Evolutionary conservation across 2,329 filamentous ascomycete species (phyloP), one percentile per base, ranked within the genome.

Genomic region (Colletotrichum sidae): DNA sequence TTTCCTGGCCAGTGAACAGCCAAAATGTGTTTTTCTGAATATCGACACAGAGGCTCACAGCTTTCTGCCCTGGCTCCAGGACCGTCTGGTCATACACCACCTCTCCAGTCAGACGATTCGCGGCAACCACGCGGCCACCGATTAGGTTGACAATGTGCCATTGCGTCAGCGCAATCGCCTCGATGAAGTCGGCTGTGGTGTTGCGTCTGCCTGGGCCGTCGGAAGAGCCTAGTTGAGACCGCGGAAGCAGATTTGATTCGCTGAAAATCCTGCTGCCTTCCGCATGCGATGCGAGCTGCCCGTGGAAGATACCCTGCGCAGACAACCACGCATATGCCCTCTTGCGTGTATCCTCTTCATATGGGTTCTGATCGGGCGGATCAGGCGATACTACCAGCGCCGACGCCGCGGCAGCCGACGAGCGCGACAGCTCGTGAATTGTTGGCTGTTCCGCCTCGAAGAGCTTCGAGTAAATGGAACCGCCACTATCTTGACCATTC

Each of bases 11-110:
- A 0, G 95, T 98, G 74, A 98, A 97, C 2, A 99, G 85, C 96
- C 96, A 99, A 75, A 95, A 97, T 0, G 96, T 99, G 73, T 95
- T 96, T 82, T 97, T 97, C 76, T 96, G 95, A 67, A 92, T 86
- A 77, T 99, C 96, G 8, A 95, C 90, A 55, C 94, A 90, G 15
- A 99, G 86, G 0, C 92, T 94, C n/a, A 99, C 81, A 5, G 90
- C 88, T 71, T 85, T 90, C 71, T 97, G 92, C 0, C 91, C 92
- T 5, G 88, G 86, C 60, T 95, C 91, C 12, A 98, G 83, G 5
- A 99, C 91, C 25, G 90, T 84, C 77, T 98, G 94, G 75, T 97
- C 93, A 71, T 96, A 96, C 2, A 97, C 91, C 52, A 95, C 84
- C 55, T 90, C 88, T 35, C 95, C 93, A 45, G 94, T 96, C 51